Evolutionary conservation across 169 alveolate genomes (phyloP), one percentile per base, ranked within the genome.

Genomic region (Plasmodium reichenowi): DNA sequence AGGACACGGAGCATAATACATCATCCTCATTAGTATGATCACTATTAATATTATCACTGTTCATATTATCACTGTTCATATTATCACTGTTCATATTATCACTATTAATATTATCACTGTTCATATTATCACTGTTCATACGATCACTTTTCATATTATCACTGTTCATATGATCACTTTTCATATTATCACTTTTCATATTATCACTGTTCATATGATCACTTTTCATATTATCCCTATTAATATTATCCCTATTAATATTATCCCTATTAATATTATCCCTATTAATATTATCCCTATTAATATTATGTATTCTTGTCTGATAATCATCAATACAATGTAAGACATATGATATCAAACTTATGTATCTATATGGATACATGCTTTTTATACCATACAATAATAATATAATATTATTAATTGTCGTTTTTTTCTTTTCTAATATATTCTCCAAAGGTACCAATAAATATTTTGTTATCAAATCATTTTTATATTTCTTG

Each of bases 351-450:
- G 68, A 71, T 26, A 67, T 29, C 60, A 83, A 70, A n/a, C 20
- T 56, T 60, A 48, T 50, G 24, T 83, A 68, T 0, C 91, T 56
- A 72, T 83, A 68, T 8, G 91, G 91, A 24, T 68, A 68, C 91
- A 83, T 83, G 68, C 54, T 68, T 43, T 68, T 83, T 68, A 83
- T 68, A 8, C 59, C 68, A 22, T 45, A 38, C n/a, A 83, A 43
- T 48, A 68, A 20, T 22, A 83, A 15, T 26, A 52, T 59, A 48
- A 83, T 5, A 43, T 20, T 29, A 20, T 59, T 70, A 20, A 20
- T n/a, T 26, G 26, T 50, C 20, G 45, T 7, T 0, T 70, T 22
- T 7, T 45, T 12, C 45, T 26, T 62, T 63, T 63, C 72, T n/a
- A 83, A 17, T n/a, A 56, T n/a, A 26, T 72, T 22, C 48, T 83